phyloP scores from a whole-genome alignment of 139 green algal species.

The Pleodorina starrii region DNA sequence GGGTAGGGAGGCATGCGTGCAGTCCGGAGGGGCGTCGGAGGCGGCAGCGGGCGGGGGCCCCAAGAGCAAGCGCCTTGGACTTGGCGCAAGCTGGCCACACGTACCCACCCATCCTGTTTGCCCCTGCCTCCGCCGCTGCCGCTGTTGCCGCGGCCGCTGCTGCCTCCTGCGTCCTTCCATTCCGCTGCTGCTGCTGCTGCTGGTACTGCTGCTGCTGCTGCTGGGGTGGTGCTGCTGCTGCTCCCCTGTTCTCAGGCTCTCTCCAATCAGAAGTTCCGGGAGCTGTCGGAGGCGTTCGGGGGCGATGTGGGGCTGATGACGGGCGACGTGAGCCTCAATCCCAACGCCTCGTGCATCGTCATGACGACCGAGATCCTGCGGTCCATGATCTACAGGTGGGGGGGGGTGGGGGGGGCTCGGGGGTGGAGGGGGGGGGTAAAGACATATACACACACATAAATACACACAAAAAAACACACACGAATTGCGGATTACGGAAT shows the following conservation, averaged over 20 bases:
- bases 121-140: too few relatives aligned
- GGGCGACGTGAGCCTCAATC: conserved; percentile 94
- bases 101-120: too few relatives aligned
- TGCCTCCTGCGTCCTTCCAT: background rate
- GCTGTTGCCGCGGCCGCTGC: background rate
- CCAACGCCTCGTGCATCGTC: conserved; percentile 92
- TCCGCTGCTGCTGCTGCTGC: background rate
- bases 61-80: too few relatives aligned
- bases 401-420: background rate
- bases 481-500: too few relatives aligned
- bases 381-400: conserved; percentile 88
- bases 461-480: too few relatives aligned
- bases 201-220: background rate
- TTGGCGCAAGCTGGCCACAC: too few relatives aligned
- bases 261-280: conserved; percentile 98
- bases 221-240: background rate
- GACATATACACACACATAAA: too few relatives aligned
- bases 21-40: too few relatives aligned
- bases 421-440: too few relatives aligned
- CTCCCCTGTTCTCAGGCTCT: conserved; percentile 75
- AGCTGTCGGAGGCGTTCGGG: conserved; percentile 89
- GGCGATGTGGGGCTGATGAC: conserved; percentile 88
- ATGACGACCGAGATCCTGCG: conserved; percentile 99
- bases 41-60: too few relatives aligned
- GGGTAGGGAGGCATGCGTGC: too few relatives aligned